A percentile compares a stretch with the other conserved stretches of the same genome.
Conservation (phyloP, 805 yeast species). For the Barnettozyma siamensis region DNA sequence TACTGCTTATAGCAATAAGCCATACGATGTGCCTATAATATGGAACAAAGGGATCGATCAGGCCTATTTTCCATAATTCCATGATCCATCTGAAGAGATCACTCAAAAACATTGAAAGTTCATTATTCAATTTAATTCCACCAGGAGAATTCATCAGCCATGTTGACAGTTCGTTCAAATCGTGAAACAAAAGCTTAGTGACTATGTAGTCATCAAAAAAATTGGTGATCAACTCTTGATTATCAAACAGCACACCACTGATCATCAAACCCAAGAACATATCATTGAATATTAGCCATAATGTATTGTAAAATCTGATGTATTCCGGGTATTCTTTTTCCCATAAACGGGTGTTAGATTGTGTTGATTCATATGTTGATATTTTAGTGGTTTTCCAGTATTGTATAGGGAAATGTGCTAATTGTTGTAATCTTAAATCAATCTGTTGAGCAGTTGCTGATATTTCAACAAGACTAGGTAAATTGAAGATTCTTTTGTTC, state of each 20-base stretch:
- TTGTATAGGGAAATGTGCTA: slow-evolving; percentile 76
- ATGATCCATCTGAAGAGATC: slow-evolving; percentile 84
- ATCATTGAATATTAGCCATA: slow-evolving; percentile 87
- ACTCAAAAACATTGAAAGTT: slow-evolving; percentile 79
- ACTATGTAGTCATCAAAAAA: slow-evolving; percentile 29
- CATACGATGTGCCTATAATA: slow-evolving; percentile 27
- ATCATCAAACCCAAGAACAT: slow-evolving; percentile 64
- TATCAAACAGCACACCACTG: slow-evolving; percentile 40
- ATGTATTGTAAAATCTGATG: slow-evolving; percentile 73
- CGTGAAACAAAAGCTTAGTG: slow-evolving; percentile 36
- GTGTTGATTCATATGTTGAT: slow-evolving; percentile 13
- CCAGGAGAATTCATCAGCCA: slow-evolving; percentile 91
- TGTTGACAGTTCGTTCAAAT: slow-evolving; percentile 42
- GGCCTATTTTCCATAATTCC: slow-evolving; percentile 47
- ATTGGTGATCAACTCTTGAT: slow-evolving; percentile 24
- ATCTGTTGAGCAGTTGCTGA: slow-evolving; percentile 74
- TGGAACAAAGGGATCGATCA: slow-evolving; percentile 26
- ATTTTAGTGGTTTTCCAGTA: slow-evolving; percentile 46
- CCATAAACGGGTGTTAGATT: slow-evolving; percentile 30
- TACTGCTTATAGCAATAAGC: slow-evolving; percentile 33
- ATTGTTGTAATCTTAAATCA: slow-evolving; percentile 69
- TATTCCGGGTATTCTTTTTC: slow-evolving; percentile 52
- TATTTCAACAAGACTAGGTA: slow-evolving; percentile 30
- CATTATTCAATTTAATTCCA: slow-evolving; percentile 87
- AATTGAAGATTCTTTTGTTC: slow-evolving; percentile 23